phyloP scores from a whole-genome alignment of 805 yeast species.

The Saturnispora gosingensis region DNA sequence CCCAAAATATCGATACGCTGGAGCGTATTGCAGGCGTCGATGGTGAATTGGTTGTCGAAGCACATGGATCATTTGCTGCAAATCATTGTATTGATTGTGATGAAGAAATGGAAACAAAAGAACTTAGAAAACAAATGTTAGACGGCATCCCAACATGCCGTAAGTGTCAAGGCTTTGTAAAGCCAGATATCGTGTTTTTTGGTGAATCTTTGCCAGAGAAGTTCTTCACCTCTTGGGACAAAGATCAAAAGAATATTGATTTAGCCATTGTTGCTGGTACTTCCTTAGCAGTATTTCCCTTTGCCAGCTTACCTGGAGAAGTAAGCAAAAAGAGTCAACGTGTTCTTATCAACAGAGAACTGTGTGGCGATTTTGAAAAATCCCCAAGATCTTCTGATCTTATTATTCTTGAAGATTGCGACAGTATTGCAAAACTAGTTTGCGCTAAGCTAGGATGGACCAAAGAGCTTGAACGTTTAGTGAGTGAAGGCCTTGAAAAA shows the following conservation, averaged over 20 bases:
- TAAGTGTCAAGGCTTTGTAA: constrained; percentile 66
- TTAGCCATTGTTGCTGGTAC: constrained; percentile 89
- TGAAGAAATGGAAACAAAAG: constrained; percentile 39
- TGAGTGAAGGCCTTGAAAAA: constrained; percentile 21
- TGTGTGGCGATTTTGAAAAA: constrained; percentile 61
- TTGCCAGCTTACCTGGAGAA: constrained; percentile 74
- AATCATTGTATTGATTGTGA: constrained; percentile 78
- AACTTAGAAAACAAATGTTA: constrained; percentile 31
- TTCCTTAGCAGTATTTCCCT: constrained; percentile 81
- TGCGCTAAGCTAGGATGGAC: constrained; percentile 58
- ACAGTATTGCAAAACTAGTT: constrained; percentile 47
- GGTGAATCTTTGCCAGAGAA: constrained; percentile 75
- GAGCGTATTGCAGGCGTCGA: constrained; percentile 77
- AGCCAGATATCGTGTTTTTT: constrained; percentile 91
- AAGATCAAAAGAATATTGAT: constrained; percentile 42
- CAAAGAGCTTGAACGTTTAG: constrained; percentile 38
- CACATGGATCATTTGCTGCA: constrained; percentile 87
- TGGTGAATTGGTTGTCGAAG: constrained; percentile 64
- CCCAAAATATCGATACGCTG: constrained; percentile 89
- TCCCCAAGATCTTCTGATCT: constrained; percentile 53
- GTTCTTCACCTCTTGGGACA: constrained; percentile 65
- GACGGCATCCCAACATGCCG: constrained; percentile 45
- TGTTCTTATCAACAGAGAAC: constrained; percentile 63
- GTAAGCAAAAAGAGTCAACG: constrained; percentile 41
- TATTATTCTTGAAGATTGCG: constrained; percentile 54